These are phyloP conservation scores for Candida krabiensis DNA, from an alignment of 805 yeast species.

Conservation along the genomic window DNA sequence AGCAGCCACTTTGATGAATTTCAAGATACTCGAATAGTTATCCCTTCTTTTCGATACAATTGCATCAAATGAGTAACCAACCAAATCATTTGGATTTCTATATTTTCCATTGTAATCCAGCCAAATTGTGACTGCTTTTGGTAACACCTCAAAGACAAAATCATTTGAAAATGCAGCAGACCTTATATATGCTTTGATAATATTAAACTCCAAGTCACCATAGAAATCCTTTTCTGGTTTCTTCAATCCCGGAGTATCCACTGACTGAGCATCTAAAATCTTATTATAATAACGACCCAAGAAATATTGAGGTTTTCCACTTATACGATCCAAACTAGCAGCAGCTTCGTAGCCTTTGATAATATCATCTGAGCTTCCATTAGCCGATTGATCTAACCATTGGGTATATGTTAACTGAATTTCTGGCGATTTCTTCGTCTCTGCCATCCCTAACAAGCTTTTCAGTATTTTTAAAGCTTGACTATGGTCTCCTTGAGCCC, in stretches of 20 bases:
- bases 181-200: constrained; percentile 55
- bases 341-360: constrained; percentile 67
- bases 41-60: constrained; percentile 32
- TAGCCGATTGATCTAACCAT: constrained; percentile 87
- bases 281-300: constrained; percentile 80
- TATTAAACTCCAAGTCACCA: constrained; percentile 55
- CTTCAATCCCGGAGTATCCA: constrained; percentile 29
- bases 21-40: constrained; percentile 47
- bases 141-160: constrained; percentile 78
- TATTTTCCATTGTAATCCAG: constrained; percentile 62
- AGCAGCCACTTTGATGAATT: constrained; percentile 44
- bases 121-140: constrained; percentile 91
- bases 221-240: constrained; percentile 33
- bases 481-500: constrained; percentile 87
- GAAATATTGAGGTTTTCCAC: constrained; percentile 74
- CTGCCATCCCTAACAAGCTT: constrained; percentile 32
- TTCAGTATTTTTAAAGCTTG: constrained; percentile 73
- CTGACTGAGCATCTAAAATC: constrained; percentile 61
- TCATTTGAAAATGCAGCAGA: constrained; percentile 63
- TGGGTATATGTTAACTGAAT: constrained; percentile 77
- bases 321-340: constrained; percentile 49
- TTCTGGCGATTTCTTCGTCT: constrained; percentile 23
- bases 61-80: constrained; percentile 27
- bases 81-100: constrained; percentile 25
- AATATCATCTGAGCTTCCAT: constrained; percentile 73